A percentile compares a stretch with the other conserved stretches of the same genome.
These are phyloP conservation scores for Verticillium albo-atrum DNA, from an alignment of 2,329 filamentous ascomycete species.

Conservation along the genomic window DNA sequence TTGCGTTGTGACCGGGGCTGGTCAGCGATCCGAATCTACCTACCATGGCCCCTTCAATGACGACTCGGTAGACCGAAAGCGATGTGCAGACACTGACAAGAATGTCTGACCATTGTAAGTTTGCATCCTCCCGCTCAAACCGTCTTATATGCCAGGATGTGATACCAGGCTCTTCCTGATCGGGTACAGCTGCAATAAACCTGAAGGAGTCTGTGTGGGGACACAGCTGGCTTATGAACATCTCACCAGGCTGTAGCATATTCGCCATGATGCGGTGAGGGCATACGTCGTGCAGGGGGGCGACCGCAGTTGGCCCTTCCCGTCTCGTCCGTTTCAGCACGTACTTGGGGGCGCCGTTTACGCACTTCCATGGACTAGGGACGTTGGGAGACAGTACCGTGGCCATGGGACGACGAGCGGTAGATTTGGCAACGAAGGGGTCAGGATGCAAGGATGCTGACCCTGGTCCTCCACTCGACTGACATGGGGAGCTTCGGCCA, in stretches of 20 bases:
- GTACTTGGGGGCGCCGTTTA: neutral
- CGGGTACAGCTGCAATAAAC: neutral
- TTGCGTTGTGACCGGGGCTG: neutral
- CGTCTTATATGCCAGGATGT: neutral
- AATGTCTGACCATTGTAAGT: neutral
- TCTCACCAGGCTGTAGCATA: no score
- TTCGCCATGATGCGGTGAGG: neutral
- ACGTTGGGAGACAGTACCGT: constrained; percentile 1
- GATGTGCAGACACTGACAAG: neutral
- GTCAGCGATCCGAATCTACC: neutral
- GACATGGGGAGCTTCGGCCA: neutral
- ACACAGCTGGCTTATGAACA: no score
- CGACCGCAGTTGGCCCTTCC: neutral
- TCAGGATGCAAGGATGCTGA: neutral
- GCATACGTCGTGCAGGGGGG: neutral
- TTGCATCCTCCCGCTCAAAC: neutral
- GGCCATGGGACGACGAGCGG: constrained; percentile 1
- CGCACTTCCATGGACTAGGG: neutral
- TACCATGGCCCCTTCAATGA: neutral
- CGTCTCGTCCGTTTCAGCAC: neutral
- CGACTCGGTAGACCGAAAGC: neutral
- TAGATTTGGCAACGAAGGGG: neutral
- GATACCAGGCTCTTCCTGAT: neutral
- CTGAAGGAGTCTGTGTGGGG: no score
- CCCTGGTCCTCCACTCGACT: neutral